Base-by-base conservation (phyloP, 2,329 filamentous ascomycete species). In the Fusarium illudens region DNA sequence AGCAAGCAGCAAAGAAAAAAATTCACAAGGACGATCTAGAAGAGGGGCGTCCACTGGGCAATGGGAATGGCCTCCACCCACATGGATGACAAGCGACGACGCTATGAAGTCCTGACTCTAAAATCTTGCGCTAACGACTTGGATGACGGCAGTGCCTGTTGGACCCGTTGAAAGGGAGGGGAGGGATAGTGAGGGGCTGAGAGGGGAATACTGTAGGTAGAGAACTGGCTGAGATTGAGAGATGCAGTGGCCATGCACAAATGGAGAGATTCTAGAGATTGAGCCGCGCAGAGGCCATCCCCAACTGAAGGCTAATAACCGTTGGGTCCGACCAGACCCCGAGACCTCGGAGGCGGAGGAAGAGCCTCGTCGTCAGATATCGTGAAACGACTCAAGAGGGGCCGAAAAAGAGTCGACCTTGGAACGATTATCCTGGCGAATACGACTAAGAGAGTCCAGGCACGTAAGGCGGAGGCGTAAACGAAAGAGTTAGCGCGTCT, bases 91-190 rank as follows among this genome's bases (percentile, higher is more conserved):
- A 49, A 58, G 29, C 29, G 42, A 37, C 62, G 57, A 37, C 62
- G 57, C 58, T 63, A 71, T 30, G 51, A 57, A 52, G 58, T 67
- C 62, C 51, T 60, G 67, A 56, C 66, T 74, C 66, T 72, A 58
- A 70, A 74, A 65, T 55, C 64, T 69, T 39, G 57, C 72, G 72
- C 72, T 74, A 74, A 52, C 53, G 56, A 48, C 46, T 52, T 22
- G 55, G 60, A 74, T 74, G 72, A 74, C 72, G 72, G 72, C 65
- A 69, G 68, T 61, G 71, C 64, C 42, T 65, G 55, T 65, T 60
- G 51, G 50, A 63, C 48, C 37, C 37, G 37, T 55, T 49, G 60
- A 36, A 53, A 63, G 60, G 56, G 56, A 50, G 55, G 37, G 39
- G 58, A 30, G 25, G 22, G 30, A 33, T 48, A 62, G 55, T 60